Percentiles rank a stretch among this genome's conserved stretches.
These are phyloP conservation scores for Chlorella vulgaris DNA, from an alignment of 139 green algal genomes.

Conservation along the genomic window DNA sequence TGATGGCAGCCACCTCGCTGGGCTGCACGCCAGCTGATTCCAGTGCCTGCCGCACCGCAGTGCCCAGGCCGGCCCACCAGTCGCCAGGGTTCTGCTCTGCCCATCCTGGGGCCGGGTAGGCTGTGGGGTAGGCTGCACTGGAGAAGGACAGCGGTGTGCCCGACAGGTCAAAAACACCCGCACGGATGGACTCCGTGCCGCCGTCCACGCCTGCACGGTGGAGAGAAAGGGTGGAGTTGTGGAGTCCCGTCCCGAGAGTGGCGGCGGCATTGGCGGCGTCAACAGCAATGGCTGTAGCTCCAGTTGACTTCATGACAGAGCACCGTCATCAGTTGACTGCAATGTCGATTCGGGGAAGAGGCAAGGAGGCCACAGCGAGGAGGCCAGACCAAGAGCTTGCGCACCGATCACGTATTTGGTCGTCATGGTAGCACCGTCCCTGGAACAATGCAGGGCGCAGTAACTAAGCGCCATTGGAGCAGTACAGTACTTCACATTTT, in stretches of 20 bases:
- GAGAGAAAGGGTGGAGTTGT: too few species aligned
- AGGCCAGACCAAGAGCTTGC: neutral
- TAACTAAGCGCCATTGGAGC: neutral
- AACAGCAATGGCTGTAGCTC: neutral
- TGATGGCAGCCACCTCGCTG: slow-evolving; percentile 55
- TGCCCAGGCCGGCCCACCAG: slow-evolving; percentile 70
- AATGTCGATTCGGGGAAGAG: too few species aligned
- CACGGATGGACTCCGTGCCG: slow-evolving; percentile 74
- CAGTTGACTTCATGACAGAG: neutral
- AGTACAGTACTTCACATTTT: neutral
- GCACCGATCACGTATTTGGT: slow-evolving; percentile 26
- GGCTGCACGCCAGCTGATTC: slow-evolving; percentile 27
- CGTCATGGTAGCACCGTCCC: too few species aligned
- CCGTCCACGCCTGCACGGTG: slow-evolving; percentile 64
- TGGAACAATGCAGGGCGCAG: neutral
- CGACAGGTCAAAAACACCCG: slow-evolving; percentile 66
- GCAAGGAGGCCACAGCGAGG: neutral
- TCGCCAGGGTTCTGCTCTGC: slow-evolving; percentile 77
- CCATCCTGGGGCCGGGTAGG: slow-evolving; percentile 66
- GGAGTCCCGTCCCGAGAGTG: too few species aligned
- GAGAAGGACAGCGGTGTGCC: slow-evolving; percentile 51
- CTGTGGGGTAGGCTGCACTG: slow-evolving; percentile 56
- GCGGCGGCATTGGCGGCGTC: too few species aligned
- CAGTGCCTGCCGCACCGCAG: slow-evolving; percentile 57
- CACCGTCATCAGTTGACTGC: neutral